A percentile compares a stretch with the other conserved stretches of the same genome.
These are phyloP conservation scores for Aspergillus sp. DNA, from an alignment of 2,329 filamentous ascomycete genomes.

Conservation along the genomic window DNA sequence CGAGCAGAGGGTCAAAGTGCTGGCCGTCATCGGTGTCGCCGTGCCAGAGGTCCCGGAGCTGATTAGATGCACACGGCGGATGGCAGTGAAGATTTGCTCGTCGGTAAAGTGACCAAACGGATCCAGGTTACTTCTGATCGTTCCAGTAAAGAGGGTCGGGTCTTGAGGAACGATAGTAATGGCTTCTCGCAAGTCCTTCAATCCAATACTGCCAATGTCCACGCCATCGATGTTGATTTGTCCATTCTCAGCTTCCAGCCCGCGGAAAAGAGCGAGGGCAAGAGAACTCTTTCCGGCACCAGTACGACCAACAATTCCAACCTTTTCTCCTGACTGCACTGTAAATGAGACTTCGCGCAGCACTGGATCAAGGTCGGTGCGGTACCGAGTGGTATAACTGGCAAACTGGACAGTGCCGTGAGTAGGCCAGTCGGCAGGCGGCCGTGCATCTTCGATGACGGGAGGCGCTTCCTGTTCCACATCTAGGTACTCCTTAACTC, in stretches of 20 bases:
- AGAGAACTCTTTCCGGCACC: constrained; percentile 96
- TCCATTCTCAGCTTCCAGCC: constrained; percentile 84
- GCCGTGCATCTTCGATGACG: constrained; percentile 74
- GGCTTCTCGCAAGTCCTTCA: constrained; percentile 88
- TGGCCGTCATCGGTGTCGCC: constrained; percentile 34
- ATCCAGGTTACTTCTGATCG: constrained; percentile 87
- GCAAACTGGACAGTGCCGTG: constrained; percentile 85
- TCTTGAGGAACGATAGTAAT: constrained; percentile 99
- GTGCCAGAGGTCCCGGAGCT: constrained; percentile 36
- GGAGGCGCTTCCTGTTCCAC: constrained; percentile 88
- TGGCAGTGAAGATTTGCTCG: constrained; percentile 81
- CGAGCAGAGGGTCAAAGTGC: constrained; percentile 22
- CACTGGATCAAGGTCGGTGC: constrained; percentile 82
- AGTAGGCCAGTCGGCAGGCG: constrained; percentile 78
- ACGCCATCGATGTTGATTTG: constrained; percentile 87
- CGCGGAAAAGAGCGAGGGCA: constrained; percentile 88
- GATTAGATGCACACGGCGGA: constrained; percentile 87
- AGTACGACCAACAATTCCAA: constrained; percentile 92
- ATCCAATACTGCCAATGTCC: constrained; percentile 85
- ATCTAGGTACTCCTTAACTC: constrained; percentile 94
- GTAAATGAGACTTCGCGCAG: constrained; percentile 81
- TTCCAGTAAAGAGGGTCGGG: constrained; percentile 86
- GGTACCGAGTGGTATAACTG: constrained; percentile 84
- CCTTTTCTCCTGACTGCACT: constrained; percentile 82
- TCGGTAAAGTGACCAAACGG: constrained; percentile 88